A percentile compares a stretch with the other conserved stretches of the same genome.
phyloP scores from a whole-genome alignment of 495 filamentous ascomycete species.

The Penicillium pancosmium region DNA sequence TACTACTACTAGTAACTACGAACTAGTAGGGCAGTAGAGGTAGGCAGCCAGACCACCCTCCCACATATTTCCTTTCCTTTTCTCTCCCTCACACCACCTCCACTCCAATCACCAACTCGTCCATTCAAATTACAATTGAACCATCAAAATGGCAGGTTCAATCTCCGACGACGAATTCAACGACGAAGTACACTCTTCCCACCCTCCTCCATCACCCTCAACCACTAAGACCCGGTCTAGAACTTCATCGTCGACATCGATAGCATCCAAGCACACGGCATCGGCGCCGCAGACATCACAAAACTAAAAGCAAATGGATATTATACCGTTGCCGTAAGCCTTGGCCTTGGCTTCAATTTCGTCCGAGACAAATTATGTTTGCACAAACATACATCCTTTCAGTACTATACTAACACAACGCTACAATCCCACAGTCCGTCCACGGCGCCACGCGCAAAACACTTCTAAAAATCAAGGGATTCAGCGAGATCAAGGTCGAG shows the following conservation, averaged over 20 bases:
- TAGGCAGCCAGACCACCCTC: no score
- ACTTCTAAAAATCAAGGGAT: slow-evolving; percentile 75
- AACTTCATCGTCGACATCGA: slow-evolving; percentile 75
- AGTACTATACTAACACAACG: background rate
- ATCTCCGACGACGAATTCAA: slow-evolving; percentile 4
- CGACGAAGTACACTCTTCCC: background rate
- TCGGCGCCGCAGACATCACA: slow-evolving; percentile 72
- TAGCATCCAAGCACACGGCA: slow-evolving; percentile 71
- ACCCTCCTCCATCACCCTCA: background rate
- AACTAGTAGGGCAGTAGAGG: no score
- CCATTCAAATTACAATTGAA: background rate
- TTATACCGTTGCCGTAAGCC: slow-evolving; percentile 67
- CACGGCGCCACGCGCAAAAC: slow-evolving; percentile 66
- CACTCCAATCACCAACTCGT: background rate
- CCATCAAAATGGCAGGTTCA: background rate
- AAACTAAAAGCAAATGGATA: slow-evolving; percentile 73
- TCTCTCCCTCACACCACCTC: no score
- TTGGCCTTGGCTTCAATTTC: background rate
- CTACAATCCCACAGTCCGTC: slow-evolving; percentile 53
- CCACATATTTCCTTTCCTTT: no score
- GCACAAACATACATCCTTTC: no score
- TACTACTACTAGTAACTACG: no score
- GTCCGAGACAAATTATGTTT: background rate
- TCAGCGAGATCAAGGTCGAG: slow-evolving; percentile 80
- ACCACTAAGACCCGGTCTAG: slow-evolving; percentile 22